Evolutionary conservation across 2,329 filamentous ascomycete genomes (phyloP), one percentile per base, ranked within the genome.

Genomic region (Fusarium phyllophilum): DNA sequence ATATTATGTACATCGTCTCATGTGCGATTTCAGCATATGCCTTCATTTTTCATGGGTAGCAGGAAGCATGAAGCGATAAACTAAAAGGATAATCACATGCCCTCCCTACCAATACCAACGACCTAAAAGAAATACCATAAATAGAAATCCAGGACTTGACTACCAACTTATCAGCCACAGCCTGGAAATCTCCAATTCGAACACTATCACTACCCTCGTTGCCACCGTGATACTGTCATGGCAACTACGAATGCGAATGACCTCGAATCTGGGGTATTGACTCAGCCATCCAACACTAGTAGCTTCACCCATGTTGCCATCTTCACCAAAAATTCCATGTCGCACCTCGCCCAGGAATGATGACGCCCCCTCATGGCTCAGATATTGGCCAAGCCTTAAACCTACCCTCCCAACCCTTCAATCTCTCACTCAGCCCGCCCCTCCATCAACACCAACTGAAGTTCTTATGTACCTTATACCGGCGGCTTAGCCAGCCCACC

Each of bases 401-500:
- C 62, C 57, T 67, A 58, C 70, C 61, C 67, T 51, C 58, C 66
- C 39, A 64, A 34, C n/a, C 33, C 45, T 67, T 49, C 48, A 45
- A 48, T 48, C 46, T 52, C 41, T 44, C 55, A 62, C n/a, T 67
- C 66, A 62, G 55, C 42, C 62, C 52, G 31, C 55, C 55, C 39
- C 63, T 54, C 63, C 55, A 54, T 59, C 34, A 36, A 58, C 29
- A 41, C 49, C 34, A 72, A 68, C 71, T 41, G 20, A 29, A 17
- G 34, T 29, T 29, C 36, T 41, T 18, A 18, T 41, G 51, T 72
- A 74, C 62, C 67, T 24, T 55, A 38, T 74, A 74, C 71, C 31
- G 48, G 31, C 44, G 46, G 45, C 71, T 54, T 58, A 71, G 62
- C 34, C 44, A 48, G 54, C 66, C 52, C 71, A 68, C 67, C 67